These are phyloP conservation scores for Furcasterigmium furcatum DNA, from an alignment of 2,329 filamentous ascomycete species.

Conservation along the genomic window DNA sequence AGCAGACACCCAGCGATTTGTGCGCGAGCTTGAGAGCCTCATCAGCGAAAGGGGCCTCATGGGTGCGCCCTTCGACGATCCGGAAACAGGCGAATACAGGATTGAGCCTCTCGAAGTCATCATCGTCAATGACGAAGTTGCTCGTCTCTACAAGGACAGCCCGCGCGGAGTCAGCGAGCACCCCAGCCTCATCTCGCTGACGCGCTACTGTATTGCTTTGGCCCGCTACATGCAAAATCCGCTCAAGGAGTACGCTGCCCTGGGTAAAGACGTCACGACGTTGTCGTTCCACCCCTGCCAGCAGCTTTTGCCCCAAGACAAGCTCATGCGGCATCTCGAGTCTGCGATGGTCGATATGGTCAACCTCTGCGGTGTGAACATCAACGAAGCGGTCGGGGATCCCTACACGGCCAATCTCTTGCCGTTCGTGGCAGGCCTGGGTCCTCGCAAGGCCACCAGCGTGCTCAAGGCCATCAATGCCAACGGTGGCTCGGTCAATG, in stretches of 20 bases:
- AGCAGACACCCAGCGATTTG: conserved; percentile 79
- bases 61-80: conserved; percentile 78
- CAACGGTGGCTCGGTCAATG: conserved; percentile 82
- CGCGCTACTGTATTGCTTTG: conserved; percentile 84
- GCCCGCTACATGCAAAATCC: conserved; percentile 93
- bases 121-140: conserved; percentile 93
- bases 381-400: conserved; percentile 86
- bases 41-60: conserved; percentile 75
- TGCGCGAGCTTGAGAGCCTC: conserved; percentile 76
- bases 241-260: conserved; percentile 91
- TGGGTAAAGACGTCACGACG: conserved; percentile 84
- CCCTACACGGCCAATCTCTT: conserved; percentile 81
- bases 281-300: conserved; percentile 89
- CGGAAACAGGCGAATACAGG: conserved; percentile 70
- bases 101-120: conserved; percentile 83
- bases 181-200: conserved; percentile 73
- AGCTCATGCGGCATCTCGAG: conserved; percentile 81
- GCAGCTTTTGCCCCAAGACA: conserved; percentile 81
- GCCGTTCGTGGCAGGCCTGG: conserved; percentile 87
- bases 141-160: conserved; percentile 92
- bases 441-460: conserved; percentile 84
- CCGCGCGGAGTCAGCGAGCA: conserved; percentile 76
- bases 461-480: conserved; percentile 75
- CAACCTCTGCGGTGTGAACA: conserved; percentile 91
- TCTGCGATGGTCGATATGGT: conserved; percentile 99